Evolutionary conservation across 176 grass and related monocot species (phyloP).

Genomic region (Otatea glauca): DNA sequence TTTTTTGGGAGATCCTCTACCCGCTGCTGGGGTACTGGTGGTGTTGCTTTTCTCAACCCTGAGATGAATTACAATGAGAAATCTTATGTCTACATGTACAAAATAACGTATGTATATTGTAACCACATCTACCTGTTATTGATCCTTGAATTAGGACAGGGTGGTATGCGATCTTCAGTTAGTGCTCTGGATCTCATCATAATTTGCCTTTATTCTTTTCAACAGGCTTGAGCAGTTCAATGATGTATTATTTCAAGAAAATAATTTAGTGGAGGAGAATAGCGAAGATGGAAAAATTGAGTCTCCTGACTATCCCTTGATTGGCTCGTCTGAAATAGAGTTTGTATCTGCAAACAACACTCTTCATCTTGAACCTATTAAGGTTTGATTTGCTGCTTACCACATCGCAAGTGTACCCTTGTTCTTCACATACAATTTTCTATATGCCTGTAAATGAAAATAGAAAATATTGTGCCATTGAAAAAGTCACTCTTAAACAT

Average conservation of each 20-base stretch:
- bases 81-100: slow-evolving; percentile 86
- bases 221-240: slow-evolving; percentile 95
- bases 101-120: slow-evolving; percentile 82
- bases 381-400: slow-evolving; percentile 54
- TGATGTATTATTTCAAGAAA: slow-evolving; percentile 89
- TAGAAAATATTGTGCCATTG: neutral
- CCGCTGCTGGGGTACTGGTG: slow-evolving; percentile 75
- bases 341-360: slow-evolving; percentile 64
- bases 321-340: slow-evolving; percentile 60
- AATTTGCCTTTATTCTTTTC: slow-evolving; percentile 30
- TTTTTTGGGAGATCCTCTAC: slow-evolving; percentile 79
- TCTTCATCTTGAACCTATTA: slow-evolving; percentile 67
- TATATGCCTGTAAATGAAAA: slow-evolving; percentile 21
- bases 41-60: slow-evolving; percentile 88
- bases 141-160: slow-evolving; percentile 17
- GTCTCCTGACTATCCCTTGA: slow-evolving; percentile 68
- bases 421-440: slow-evolving; percentile 18
- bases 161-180: slow-evolving; percentile 26
- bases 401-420: slow-evolving; percentile 1
- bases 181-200: slow-evolving; percentile 32
- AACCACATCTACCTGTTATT: neutral
- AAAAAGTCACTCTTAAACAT: slow-evolving; percentile 13
- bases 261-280: slow-evolving; percentile 57
- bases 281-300: slow-evolving; percentile 25
- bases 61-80: slow-evolving; percentile 62